Conservation (phyloP, 1,139 yeast species). For the Debaryomyces nepalensis region DNA sequence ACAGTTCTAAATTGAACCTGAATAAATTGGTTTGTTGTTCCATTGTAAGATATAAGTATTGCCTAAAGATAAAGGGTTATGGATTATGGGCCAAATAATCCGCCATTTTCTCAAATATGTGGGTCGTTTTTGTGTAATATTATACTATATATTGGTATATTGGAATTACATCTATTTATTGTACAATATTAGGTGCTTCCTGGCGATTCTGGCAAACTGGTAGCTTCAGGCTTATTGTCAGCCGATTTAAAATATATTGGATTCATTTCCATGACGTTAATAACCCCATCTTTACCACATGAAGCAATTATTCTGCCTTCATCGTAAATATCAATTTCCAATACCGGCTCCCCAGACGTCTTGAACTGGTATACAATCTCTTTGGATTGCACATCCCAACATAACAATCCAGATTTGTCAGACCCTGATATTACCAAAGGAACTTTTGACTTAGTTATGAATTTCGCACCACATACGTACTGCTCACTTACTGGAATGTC, state of each 20-base stretch:
- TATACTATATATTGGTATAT: neutral
- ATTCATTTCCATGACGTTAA: constrained; percentile 31
- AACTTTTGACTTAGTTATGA: constrained; percentile 37
- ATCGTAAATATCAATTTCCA: constrained; percentile 50
- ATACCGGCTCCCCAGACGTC: constrained; percentile 43
- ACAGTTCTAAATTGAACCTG: constrained; percentile 52
- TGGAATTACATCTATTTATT: neutral
- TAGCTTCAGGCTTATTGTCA: neutral
- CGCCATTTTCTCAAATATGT: neutral
- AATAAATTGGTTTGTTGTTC: constrained; percentile 46
- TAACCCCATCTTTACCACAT: constrained; percentile 32
- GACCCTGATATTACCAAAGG: constrained; percentile 69
- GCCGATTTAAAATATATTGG: constrained; percentile 14
- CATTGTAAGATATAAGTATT: constrained; percentile 24
- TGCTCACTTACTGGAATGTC: constrained; percentile 43
- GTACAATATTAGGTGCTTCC: neutral
- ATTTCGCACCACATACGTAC: constrained; percentile 54
- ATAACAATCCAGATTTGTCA: constrained; percentile 58
- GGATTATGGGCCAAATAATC: neutral
- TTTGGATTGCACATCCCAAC: constrained; percentile 81
- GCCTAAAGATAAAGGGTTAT: neutral
- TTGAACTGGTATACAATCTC: constrained; percentile 45
- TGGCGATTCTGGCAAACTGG: constrained; percentile 2
- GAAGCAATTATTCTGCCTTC: constrained; percentile 47
- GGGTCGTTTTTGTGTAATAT: neutral